Conservation (phyloP, 2,329 filamentous ascomycete genomes). For the Westerdykella ornata region DNA sequence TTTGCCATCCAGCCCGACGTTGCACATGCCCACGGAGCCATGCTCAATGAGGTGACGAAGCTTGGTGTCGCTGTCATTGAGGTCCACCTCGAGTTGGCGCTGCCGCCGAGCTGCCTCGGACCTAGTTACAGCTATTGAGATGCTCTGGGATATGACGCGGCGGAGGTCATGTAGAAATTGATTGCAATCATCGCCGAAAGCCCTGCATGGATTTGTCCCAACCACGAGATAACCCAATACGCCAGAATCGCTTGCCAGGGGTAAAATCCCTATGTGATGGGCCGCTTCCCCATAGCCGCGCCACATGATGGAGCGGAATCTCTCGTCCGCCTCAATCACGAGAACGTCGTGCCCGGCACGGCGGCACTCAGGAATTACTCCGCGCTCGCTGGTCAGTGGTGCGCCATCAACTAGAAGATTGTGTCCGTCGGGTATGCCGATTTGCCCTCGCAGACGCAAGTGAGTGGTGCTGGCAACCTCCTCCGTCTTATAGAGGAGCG, state of each 20-base stretch:
- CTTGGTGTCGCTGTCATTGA: constrained; percentile 30
- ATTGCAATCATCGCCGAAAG: constrained; percentile 25
- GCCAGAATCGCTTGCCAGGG: constrained; percentile 18
- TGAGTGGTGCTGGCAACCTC: constrained; percentile 6
- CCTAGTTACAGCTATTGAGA: constrained; percentile 17
- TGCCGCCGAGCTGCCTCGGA: constrained; percentile 21
- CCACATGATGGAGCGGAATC: constrained; percentile 26
- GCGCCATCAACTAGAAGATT: constrained; percentile 19
- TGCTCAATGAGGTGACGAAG: constrained; percentile 32
- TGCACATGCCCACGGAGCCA: constrained; percentile 32
- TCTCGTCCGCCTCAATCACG: constrained; percentile 24
- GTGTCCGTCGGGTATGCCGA: constrained; percentile 25
- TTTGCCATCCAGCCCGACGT: constrained; percentile 23
- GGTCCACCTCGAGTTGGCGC: constrained; percentile 28
- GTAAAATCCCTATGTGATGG: constrained; percentile 21
- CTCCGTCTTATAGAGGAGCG: constrained; percentile 25
- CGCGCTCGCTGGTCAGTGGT: constrained; percentile 17
- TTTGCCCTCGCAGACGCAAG: constrained; percentile 21
- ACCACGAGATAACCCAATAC: constrained; percentile 28
- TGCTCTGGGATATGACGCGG: constrained; percentile 28
- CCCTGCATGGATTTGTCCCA: constrained; percentile 33
- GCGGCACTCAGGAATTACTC: constrained; percentile 25
- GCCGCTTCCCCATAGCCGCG: constrained; percentile 22
- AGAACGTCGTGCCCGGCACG: constrained; percentile 17
- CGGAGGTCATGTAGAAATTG: constrained; percentile 30